Evolutionary conservation across 192 early-diverging fungal species (phyloP), one percentile per base, ranked within the genome.

Genomic region (Backusella tuberculispora): DNA sequence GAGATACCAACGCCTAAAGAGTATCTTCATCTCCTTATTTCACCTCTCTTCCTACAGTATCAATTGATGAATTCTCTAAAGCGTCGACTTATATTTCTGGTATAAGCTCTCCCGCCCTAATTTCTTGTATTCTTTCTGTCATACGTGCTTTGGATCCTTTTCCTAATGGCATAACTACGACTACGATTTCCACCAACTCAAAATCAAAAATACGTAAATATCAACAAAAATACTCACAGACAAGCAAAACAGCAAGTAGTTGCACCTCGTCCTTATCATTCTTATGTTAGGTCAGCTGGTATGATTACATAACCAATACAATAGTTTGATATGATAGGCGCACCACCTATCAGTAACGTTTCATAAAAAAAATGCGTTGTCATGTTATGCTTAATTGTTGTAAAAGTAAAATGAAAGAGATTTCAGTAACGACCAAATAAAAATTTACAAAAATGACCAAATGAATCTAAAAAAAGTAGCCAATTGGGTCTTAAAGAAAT

Each of bases 31-130:
- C 47, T 50, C 47, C 47, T 50, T 50, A 50, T 50, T 6, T 50
- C n/a, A 50, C 47, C 47, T 50, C 47, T 50, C 47, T 50, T 50
- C 47, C 47, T 50, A 50, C 47, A 50, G 47, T 50, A 50, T 50
- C 19, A 50, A 50, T 50, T 50, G n/a, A 50, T 50, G n/a, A 50
- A 50, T 19, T 50, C 47, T 50, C 47, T 50, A 50, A 50, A n/a
- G 47, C 47, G 47, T 50, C 47, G 47, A 50, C n/a, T 19, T 50
- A 50, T 50, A 50, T 50, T 50, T 50, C 47, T 50, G 47, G 47
- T 19, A 19, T n/a, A 50, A 19, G 47, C n/a, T 50, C 47, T 50
- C 47, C 47, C 17, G 0, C 47, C n/a, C 47, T 50, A 21, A 50
- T 15, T 19, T 50, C n/a, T 50, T 50, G n/a, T 50, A 50, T 50